These are phyloP conservation scores for Fusarium fujikuroi DNA, from an alignment of 2,329 filamentous ascomycete genomes.

Conservation along the genomic window DNA sequence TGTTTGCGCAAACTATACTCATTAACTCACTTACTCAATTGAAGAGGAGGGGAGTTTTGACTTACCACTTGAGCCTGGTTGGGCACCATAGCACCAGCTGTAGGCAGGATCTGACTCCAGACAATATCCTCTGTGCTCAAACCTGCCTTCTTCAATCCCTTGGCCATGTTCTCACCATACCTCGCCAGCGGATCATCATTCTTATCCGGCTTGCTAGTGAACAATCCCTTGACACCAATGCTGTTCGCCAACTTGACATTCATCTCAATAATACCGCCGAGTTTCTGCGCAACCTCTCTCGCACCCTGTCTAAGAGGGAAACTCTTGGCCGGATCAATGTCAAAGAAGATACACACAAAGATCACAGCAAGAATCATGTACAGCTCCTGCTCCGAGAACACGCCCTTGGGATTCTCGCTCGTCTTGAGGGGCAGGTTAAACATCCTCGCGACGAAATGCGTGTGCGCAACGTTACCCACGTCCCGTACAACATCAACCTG, in stretches of 20 bases:
- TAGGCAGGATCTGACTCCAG: conserved; percentile 76
- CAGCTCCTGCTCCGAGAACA: conserved; percentile 65
- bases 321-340: conserved; percentile 72
- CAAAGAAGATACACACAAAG: conserved; percentile 73
- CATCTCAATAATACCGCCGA: conserved; percentile 70
- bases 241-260: conserved; percentile 69
- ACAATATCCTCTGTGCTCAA: conserved; percentile 73
- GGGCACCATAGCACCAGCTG: conserved; percentile 73
- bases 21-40: conserved; percentile 24
- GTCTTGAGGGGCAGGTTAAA: conserved; percentile 77
- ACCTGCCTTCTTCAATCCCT: conserved; percentile 71
- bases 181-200: conserved; percentile 67
- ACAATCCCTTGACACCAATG: conserved; percentile 55
- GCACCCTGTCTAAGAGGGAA: conserved; percentile 71
- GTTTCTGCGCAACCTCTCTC: conserved; percentile 64
- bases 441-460: conserved; percentile 69
- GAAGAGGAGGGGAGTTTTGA: not conserved
- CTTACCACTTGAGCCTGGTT: conserved; percentile 75
- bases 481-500: conserved; percentile 79
- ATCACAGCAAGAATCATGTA: conserved; percentile 73
- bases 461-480: conserved; percentile 73
- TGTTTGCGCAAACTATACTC: conserved; percentile 71
- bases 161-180: conserved; percentile 74
- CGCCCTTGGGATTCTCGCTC: conserved; percentile 66
- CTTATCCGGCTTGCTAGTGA: conserved; percentile 59